Percentiles rank a stretch among this genome's conserved stretches.
phyloP scores from a whole-genome alignment of 768 basidiomycete genomes.

The Cubamyces sp. region DNA sequence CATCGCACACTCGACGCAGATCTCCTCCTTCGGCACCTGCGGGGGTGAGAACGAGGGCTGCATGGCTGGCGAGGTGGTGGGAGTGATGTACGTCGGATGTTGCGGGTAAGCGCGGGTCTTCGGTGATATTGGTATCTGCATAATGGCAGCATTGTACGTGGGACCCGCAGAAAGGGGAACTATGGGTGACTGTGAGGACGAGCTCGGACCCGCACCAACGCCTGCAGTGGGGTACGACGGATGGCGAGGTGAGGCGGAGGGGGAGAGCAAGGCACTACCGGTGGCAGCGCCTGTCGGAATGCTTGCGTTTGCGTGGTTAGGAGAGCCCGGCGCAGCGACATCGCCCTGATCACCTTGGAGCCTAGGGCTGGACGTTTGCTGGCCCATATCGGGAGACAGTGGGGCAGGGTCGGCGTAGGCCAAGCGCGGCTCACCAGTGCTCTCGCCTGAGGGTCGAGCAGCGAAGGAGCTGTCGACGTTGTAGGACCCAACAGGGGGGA shows the following conservation, averaged over 20 bases:
- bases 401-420: conserved; percentile 10
- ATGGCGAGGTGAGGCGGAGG: conserved; percentile 50
- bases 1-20: conserved; percentile 98
- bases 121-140: conserved; percentile 65
- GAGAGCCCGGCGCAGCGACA: conserved; percentile 5
- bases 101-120: conserved; percentile 70
- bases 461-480: conserved; percentile 10
- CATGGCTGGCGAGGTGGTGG: conserved; percentile 53
- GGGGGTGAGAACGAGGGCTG: conserved; percentile 63
- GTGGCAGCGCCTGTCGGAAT: conserved; percentile 23
- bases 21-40: conserved; percentile 66
- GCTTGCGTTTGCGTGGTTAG: conserved; percentile 6
- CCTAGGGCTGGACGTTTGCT: conserved; percentile 27
- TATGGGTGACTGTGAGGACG: conserved; percentile 47
- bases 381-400: conserved; percentile 31
- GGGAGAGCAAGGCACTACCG: conserved; percentile 30
- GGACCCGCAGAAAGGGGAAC: conserved; percentile 53
- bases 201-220: conserved; percentile 35
- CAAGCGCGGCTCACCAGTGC: conserved; percentile 9
- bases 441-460: conserved; percentile 17
- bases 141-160: conserved; percentile 34
- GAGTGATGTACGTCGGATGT: conserved; percentile 77
- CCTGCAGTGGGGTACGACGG: conserved; percentile 47
- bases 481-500: conserved; percentile 18
- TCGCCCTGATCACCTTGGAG: conserved; percentile 14